These are phyloP conservation scores for Skeletonema costatum DNA, from an alignment of 108 stramenopile species.

Conservation along the genomic window DNA sequence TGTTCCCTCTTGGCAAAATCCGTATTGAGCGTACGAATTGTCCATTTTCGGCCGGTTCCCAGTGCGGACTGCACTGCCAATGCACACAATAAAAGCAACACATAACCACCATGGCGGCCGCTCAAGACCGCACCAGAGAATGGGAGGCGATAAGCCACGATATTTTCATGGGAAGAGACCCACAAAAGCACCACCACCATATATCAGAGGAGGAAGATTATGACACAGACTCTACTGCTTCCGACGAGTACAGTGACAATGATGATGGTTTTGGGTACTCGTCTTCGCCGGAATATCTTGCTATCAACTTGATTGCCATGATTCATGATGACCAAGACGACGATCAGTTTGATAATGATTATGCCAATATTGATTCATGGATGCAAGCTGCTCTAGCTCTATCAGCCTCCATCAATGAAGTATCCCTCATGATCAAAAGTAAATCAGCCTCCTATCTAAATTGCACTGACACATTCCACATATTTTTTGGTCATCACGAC, in stretches of 20 bases:
- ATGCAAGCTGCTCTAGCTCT: constrained; percentile 40
- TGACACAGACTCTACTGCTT: background rate
- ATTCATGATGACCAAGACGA: background rate
- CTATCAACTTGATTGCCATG: background rate
- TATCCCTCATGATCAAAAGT: constrained; percentile 34
- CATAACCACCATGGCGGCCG: background rate
- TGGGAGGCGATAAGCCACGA: constrained; percentile 39
- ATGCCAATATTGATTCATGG: constrained; percentile 31
- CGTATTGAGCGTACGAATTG: too few species aligned
- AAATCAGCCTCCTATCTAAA: constrained; percentile 31
- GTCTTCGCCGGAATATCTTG: background rate
- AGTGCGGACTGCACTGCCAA: too few species aligned
- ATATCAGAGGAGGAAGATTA: background rate
- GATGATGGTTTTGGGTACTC: background rate
- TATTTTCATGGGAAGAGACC: constrained; percentile 40
- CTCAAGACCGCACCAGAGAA: constrained; percentile 45
- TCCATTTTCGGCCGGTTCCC: too few species aligned
- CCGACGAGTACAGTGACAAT: background rate
- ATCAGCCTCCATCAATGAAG: constrained; percentile 49
- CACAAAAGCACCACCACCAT: constrained; percentile 25
- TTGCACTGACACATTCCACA: constrained; percentile 37
- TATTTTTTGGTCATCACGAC: constrained; percentile 14
- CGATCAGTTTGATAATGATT: constrained; percentile 3
- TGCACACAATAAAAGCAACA: background rate
- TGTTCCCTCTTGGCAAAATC: too few species aligned